Evolutionary conservation across 148 eudicot genomes (phyloP).

Genomic region (Nepenthes gracilis): DNA sequence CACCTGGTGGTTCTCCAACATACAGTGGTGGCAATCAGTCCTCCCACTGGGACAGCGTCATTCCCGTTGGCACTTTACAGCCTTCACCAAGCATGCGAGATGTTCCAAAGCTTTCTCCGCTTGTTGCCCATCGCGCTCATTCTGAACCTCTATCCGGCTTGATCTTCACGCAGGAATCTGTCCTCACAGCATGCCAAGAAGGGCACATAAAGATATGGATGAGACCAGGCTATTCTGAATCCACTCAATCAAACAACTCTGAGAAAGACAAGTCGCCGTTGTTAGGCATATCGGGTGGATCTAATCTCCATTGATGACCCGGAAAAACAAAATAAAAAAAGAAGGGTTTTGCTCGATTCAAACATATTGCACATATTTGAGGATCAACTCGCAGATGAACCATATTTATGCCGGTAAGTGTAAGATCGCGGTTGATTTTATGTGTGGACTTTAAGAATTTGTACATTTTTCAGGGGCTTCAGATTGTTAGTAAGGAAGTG

Average conservation of each 20-base stretch:
- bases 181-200: constrained; percentile 28
- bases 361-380: too few relatives aligned
- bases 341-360: too few relatives aligned
- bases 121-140: constrained; percentile 28
- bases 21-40: constrained; percentile 24
- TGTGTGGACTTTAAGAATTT: too few relatives aligned
- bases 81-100: constrained; percentile 38
- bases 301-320: too few relatives aligned
- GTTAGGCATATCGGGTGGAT: too few relatives aligned
- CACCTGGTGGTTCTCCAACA: constrained; percentile 35
- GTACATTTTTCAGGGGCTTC: too few relatives aligned
- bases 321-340: too few relatives aligned
- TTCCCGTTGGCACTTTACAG: constrained; percentile 27
- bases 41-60: constrained; percentile 26
- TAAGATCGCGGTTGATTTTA: too few relatives aligned
- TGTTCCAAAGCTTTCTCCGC: constrained; percentile 29
- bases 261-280: background rate
- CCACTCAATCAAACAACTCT: background rate
- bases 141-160: constrained; percentile 29
- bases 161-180: constrained; percentile 21
- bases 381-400: too few relatives aligned
- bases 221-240: constrained; percentile 21
- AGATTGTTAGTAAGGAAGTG: too few relatives aligned
- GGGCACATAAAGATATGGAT: constrained; percentile 30
- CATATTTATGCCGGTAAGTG: too few relatives aligned